Percentiles rank a stretch among this genome's conserved stretches.
Conservation (phyloP, 176 grass and related monocot species). For the Triticum monococcum region DNA sequence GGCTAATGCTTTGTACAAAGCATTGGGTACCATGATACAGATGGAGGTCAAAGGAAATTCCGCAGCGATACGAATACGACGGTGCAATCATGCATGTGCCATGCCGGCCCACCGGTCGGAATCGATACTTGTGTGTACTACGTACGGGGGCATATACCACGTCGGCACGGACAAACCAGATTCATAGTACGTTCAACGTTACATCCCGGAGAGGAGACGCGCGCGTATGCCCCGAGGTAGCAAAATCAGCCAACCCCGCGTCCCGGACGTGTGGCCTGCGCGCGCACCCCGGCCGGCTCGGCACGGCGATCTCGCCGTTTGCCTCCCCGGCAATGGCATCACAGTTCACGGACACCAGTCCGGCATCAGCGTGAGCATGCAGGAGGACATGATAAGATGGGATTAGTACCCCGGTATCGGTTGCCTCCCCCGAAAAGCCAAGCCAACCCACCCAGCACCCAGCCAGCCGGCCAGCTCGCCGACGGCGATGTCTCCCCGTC, state of each 20-base stretch:
- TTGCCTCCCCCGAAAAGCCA: conserved; percentile 27
- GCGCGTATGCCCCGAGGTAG: not conserved
- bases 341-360: not conserved
- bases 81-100: not conserved
- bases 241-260: too few species aligned
- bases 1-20: not conserved
- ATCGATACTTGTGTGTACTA: not conserved
- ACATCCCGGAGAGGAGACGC: too few species aligned
- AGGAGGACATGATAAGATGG: not conserved
- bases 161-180: not conserved
- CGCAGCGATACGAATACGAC: not conserved
- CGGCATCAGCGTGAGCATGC: conserved; percentile 11
- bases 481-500: conserved; percentile 31
- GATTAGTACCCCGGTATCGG: not conserved
- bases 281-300: too few species aligned
- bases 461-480: not conserved
- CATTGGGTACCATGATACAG: not conserved
- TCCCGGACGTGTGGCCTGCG: not conserved
- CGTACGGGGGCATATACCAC: not conserved
- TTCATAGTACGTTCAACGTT: not conserved
- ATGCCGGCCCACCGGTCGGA: not conserved
- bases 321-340: not conserved
- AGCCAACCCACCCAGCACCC: not conserved
- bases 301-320: not conserved
- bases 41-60: not conserved